Conservation (phyloP, 306 rosid species). For the Argentina anserina region DNA sequence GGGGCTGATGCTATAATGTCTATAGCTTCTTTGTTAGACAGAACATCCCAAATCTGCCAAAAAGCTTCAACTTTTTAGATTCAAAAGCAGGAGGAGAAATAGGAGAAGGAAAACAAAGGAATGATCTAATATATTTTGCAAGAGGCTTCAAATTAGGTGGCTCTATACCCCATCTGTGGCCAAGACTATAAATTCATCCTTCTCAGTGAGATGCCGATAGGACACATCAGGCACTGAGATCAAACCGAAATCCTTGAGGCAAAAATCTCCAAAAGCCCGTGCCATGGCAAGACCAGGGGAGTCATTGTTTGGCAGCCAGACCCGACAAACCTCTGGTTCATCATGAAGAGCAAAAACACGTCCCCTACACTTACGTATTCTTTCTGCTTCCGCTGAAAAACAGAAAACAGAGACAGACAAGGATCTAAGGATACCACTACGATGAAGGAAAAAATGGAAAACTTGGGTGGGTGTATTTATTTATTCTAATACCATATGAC, state of each 20-base stretch:
- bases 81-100: constrained; percentile 2
- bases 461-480: background rate
- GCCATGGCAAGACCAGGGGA: constrained; percentile 99
- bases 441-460: background rate
- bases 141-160: constrained; percentile 9
- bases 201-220: constrained; percentile 56
- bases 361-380: constrained; percentile 84
- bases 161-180: constrained; percentile 94
- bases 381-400: constrained; percentile 81
- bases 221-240: constrained; percentile 94
- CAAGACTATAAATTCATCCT: constrained; percentile 79
- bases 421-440: background rate
- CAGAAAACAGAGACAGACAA: background rate
- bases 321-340: constrained; percentile 94
- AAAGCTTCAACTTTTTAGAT: constrained; percentile 16
- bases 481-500: background rate
- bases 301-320: constrained; percentile 90
- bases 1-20: constrained; percentile 76
- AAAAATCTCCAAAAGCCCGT: constrained; percentile 96
- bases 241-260: constrained; percentile 94
- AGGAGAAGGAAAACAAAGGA: background rate
- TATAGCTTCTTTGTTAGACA: constrained; percentile 90
- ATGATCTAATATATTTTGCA: background rate
- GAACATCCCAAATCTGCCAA: constrained; percentile 91
- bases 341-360: constrained; percentile 96